These are phyloP conservation scores for Carallia brachiata DNA, from an alignment of 345 rosid species.

Conservation along the genomic window DNA sequence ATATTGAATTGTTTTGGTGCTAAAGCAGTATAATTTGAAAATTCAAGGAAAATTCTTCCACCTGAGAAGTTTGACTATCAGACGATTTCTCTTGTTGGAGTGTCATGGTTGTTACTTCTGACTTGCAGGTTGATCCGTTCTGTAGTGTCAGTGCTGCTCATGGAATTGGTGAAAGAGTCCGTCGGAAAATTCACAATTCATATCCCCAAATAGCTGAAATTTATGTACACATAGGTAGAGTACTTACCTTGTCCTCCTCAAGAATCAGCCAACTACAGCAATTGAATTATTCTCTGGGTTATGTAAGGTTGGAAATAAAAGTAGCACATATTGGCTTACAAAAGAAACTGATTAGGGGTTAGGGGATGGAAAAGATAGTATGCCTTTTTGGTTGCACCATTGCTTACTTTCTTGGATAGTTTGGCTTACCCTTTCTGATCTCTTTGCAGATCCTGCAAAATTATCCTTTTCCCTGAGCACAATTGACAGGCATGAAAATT, in stretches of 20 bases:
- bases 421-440: too few species aligned
- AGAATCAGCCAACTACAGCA: neutral
- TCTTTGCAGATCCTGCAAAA: conserved; percentile 64
- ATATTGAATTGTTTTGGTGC: neutral
- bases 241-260: conserved; percentile 1
- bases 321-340: neutral
- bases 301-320: neutral
- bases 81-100: neutral
- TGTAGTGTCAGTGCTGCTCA: conserved; percentile 89
- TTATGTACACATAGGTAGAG: conserved; percentile 88
- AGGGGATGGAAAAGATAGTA: neutral
- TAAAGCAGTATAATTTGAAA: neutral
- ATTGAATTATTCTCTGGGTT: neutral
- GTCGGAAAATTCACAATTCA: conserved; percentile 55
- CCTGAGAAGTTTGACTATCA: neutral
- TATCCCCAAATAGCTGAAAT: conserved; percentile 83
- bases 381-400: neutral
- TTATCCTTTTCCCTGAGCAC: conserved; percentile 32
- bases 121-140: conserved; percentile 79
- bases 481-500: conserved; percentile 32
- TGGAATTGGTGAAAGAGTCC: conserved; percentile 79
- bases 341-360: neutral
- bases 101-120: conserved; percentile 10
- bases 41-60: neutral
- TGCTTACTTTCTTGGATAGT: neutral